Conservation (phyloP, 2,329 filamentous ascomycete species). For the Microdochium bolleyi region DNA sequence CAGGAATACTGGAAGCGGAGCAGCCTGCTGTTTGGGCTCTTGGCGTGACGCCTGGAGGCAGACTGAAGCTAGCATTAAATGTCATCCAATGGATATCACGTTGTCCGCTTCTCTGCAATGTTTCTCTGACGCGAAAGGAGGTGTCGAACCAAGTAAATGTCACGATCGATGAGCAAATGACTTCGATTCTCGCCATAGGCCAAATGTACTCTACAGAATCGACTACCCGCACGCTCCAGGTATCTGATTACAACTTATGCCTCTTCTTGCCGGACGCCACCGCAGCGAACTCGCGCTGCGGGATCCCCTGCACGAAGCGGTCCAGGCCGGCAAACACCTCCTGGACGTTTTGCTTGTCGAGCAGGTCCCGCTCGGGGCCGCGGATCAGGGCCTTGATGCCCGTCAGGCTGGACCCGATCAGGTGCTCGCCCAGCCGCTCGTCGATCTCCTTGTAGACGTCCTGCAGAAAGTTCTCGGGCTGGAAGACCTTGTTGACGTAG, state of each 20-base stretch:
- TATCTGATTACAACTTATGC: constrained; percentile 87
- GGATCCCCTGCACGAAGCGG: constrained; percentile 70
- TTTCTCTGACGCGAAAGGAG: no score
- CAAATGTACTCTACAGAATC: no score
- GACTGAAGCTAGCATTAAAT: no score
- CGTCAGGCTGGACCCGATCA: constrained; percentile 70
- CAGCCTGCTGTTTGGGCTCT: constrained; percentile 70
- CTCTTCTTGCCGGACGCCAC: constrained; percentile 83
- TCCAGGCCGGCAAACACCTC: constrained; percentile 85
- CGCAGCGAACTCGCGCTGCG: constrained; percentile 83
- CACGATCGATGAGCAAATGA: no score
- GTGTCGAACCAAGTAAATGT: no score
- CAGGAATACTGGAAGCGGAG: constrained; percentile 79
- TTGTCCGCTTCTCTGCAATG: no score
- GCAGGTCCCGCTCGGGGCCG: constrained; percentile 59
- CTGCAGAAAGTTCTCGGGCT: constrained; percentile 53
- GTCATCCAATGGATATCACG: no score
- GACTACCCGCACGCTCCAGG: no score
- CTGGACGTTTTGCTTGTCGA: constrained; percentile 70
- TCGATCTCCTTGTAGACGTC: constrained; percentile 74
- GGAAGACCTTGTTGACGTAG: constrained; percentile 81
- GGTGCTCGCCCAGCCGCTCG: constrained; percentile 69
- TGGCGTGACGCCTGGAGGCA: constrained; percentile 35
- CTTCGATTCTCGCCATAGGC: no score
- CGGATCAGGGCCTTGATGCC: constrained; percentile 81